phyloP scores from a whole-genome alignment of 2,329 filamentous ascomycete species.

The Leptographium galeiforme region DNA sequence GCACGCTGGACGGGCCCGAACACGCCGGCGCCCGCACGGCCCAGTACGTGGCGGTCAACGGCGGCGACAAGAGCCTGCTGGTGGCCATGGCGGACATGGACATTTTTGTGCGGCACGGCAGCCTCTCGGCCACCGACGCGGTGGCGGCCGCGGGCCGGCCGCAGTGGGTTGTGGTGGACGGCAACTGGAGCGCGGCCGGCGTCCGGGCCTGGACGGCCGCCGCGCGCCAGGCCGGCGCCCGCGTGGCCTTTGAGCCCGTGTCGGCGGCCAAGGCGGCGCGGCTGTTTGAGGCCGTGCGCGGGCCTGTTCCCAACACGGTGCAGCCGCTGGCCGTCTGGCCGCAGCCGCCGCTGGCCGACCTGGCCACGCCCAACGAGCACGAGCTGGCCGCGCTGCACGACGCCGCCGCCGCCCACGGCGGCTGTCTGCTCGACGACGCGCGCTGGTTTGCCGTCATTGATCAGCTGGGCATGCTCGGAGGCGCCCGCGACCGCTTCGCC shows the following conservation, averaged over 20 bases:
- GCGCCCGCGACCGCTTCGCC: constrained; percentile 56
- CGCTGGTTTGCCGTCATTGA: constrained; percentile 75
- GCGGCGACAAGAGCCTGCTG: constrained; percentile 68
- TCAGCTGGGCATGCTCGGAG: constrained; percentile 49
- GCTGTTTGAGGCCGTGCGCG: constrained; percentile 41
- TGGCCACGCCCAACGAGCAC: constrained; percentile 70
- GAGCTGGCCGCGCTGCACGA: constrained; percentile 71
- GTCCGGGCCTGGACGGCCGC: constrained; percentile 56
- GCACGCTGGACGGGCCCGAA: constrained; percentile 29
- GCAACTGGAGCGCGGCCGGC: constrained; percentile 62
- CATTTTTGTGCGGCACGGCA: constrained; percentile 48
- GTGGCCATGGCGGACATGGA: constrained; percentile 93
- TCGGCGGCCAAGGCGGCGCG: constrained; percentile 64
- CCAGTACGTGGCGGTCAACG: constrained; percentile 86
- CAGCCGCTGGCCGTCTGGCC: constrained; percentile 12
- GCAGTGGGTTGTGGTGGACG: constrained; percentile 75
- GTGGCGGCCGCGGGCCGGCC: constrained; percentile 43
- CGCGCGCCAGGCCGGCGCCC: constrained; percentile 39
- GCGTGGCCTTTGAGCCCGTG: constrained; percentile 77
- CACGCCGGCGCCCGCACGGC: constrained; percentile 54
- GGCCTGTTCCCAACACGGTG: neutral
- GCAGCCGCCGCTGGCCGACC: constrained; percentile 43
- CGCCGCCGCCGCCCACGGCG: constrained; percentile 50
- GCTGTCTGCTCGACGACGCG: constrained; percentile 43
- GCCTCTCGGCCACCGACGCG: constrained; percentile 26